Conservation (phyloP, 2,329 filamentous ascomycete genomes). For the Diaporthe sp. region DNA sequence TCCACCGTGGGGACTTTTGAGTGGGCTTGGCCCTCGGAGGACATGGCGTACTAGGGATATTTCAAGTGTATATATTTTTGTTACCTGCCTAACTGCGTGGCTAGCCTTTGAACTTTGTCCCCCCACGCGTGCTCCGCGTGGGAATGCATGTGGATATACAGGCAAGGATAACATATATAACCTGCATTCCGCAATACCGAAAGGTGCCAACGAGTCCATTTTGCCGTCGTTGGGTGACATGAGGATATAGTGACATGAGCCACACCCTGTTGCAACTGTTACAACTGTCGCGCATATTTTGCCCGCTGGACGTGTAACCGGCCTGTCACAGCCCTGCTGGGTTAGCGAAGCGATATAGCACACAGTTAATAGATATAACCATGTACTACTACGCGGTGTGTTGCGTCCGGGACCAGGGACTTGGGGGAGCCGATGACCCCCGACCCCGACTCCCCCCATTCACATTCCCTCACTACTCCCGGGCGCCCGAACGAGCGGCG, state of each 20-base stretch:
- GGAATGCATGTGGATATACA: constrained; percentile 7
- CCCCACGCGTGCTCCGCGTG: constrained; percentile 11
- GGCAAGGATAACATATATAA: constrained; percentile 4
- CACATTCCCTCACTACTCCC: no score
- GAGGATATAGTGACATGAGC: constrained; percentile 16
- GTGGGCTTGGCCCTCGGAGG: no score
- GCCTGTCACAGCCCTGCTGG: constrained; percentile 11
- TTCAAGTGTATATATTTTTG: constrained; percentile 42
- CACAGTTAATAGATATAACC: no score
- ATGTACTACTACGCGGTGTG: neutral
- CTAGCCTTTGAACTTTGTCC: neutral
- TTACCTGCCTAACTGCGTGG: constrained; percentile 45
- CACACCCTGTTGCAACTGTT: constrained; percentile 10
- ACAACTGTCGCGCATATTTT: neutral
- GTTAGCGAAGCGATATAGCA: constrained; percentile 10
- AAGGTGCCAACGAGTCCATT: constrained; percentile 9
- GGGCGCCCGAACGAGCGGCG: neutral
- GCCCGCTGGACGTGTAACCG: neutral
- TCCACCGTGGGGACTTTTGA: neutral
- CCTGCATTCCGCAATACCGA: constrained; percentile 21
- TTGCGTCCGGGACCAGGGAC: constrained; percentile 14
- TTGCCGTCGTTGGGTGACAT: constrained; percentile 16
- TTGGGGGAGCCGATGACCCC: neutral
- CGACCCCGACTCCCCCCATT: neutral
- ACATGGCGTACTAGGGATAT: neutral